Base-by-base conservation (phyloP, 306 rosid genomes). In the Vigna nakashimae region DNA sequence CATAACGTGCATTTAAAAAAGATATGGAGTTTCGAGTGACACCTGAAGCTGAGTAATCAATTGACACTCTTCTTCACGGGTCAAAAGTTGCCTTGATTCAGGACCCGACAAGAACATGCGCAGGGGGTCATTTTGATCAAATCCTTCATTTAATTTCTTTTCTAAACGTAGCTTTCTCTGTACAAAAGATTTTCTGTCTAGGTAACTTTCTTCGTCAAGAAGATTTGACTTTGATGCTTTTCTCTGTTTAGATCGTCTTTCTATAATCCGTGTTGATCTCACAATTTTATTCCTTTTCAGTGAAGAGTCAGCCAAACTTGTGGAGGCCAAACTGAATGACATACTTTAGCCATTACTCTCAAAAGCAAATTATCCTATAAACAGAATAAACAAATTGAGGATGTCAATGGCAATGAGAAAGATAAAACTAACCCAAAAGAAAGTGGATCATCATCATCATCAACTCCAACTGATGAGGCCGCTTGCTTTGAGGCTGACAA, bases 61-160 rank as follows among this genome's bases (percentile, higher is more conserved):
- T 78, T 82, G 81, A 51, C 89, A 69, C 84, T 94, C 98, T 83
- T 94, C 98, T 85, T 92, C 77, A 53, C 38, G 56, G 60, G 93
- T 88, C 89, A 94, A 89, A 74, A 90, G 93, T 75, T 89, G 91
- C 82, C 73, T 94, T 79, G 97, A 80, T 87, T 91, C 97, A 58
- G 97, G 91, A 75, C 88, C 92, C 86, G 89, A 79, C 80, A 92
- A 82, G 88, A 92, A 94, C 82, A 89, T 58, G 57, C 91, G 89
- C 77, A 94, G 75, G 60, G 92, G 95, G 73, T 94, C 88, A 69
- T 82, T 90, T 82, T 84, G 89, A 81, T 88, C 87, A 59, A 82
- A 48, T 13, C 89, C 86, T 88, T 92, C 89, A 11, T 66, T 79
- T 71, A 81, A 50, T 83, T 83, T 92, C 84, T 84, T 88, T 73